Base-by-base conservation (phyloP, 768 basidiomycete species). In the Rhodotorula diobovata region DNA sequence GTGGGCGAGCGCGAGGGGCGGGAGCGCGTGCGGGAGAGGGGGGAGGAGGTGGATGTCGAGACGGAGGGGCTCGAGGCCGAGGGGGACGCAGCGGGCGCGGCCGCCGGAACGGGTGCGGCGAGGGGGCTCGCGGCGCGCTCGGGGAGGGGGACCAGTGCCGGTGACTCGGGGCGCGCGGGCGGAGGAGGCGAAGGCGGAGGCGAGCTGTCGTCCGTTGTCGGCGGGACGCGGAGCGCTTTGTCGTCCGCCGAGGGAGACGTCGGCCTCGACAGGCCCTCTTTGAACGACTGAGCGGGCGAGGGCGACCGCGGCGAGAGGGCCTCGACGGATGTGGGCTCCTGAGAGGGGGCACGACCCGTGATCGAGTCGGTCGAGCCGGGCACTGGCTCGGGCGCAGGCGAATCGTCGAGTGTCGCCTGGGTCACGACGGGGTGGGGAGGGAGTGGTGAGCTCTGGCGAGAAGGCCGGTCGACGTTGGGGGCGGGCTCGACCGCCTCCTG, bases 201-300 rank as follows among this genome's bases (percentile, higher is more conserved):
- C 5, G 68, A 73, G 28, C 48, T 15, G 51, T 54, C 35, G 48
- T 69, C 67, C 11, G 35, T 2, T 1, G 53, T 34, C 0, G 67
- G 68, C 10, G 67, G 72, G n/a, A 66, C 61, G 25, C 61, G 43
- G 2, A 68, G 64, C 9, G n/a, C 30, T 1, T 28, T 25, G 6
- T 61, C 43, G 12, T 63, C 61, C 9, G 62, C 61, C 2, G 37
- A 16, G 0, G 64, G 72, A 10, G 61, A 63, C 12, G 55, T 59
- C 3, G 67, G 64, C 14, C 64, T n/a, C 2, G 64, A 73, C 10
- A 69, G 56, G 11, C 61, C 72, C 51, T 73, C 72, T 28, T 54
- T 63, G 30, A 25, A 45, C 10, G 18, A 46, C 18, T 15, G 18
- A 46, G 45, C 45, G 16, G 55, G 32, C 16, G 56, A 9, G 51